Conservation (phyloP, 225 moss, liverwort and hornwort genomes). For the Polytrichum commune region DNA sequence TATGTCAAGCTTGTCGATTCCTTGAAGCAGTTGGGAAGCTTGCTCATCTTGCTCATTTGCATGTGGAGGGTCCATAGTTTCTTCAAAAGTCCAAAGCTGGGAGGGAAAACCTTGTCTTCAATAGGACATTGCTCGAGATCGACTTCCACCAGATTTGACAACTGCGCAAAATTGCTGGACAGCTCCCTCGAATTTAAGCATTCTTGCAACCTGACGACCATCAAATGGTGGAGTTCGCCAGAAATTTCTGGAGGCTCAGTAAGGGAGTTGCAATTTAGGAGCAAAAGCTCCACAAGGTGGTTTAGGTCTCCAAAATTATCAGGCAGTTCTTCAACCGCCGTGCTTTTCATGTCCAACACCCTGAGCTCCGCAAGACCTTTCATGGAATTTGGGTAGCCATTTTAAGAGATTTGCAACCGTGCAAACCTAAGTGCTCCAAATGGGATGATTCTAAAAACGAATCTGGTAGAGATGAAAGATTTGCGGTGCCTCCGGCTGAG, state of each 20-base stretch:
- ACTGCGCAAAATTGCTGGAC: conserved; percentile 7
- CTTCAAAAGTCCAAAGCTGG: conserved; percentile 8
- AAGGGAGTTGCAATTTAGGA: neutral
- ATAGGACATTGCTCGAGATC: conserved; percentile 11
- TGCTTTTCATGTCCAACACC: neutral
- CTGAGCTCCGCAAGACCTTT: conserved; percentile 23
- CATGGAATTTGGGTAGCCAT: conserved; percentile 19
- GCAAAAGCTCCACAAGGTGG: conserved; percentile 16
- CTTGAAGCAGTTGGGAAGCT: conserved; percentile 16
- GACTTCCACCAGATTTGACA: conserved; percentile 10
- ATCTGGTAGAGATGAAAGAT: conserved; percentile 22
- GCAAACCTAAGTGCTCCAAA: conserved; percentile 17
- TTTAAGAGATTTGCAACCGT: conserved; percentile 3
- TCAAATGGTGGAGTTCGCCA: conserved; percentile 6
- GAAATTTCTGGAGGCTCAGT: conserved; percentile 21
- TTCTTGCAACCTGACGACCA: conserved; percentile 17
- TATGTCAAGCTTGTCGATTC: conserved; percentile 6
- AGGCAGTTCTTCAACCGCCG: conserved; percentile 9
- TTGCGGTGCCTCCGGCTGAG: conserved; percentile 10
- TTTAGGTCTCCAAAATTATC: conserved; percentile 20
- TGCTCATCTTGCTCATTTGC: conserved; percentile 20
- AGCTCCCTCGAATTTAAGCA: conserved; percentile 9
- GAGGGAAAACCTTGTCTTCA: conserved; percentile 17
- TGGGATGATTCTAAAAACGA: conserved; percentile 20
- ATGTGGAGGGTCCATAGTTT: neutral